A percentile compares a stretch with the other conserved stretches of the same genome.
Conservation (phyloP, 176 grass and related monocot species). For the Alloteropsis semialata region DNA sequence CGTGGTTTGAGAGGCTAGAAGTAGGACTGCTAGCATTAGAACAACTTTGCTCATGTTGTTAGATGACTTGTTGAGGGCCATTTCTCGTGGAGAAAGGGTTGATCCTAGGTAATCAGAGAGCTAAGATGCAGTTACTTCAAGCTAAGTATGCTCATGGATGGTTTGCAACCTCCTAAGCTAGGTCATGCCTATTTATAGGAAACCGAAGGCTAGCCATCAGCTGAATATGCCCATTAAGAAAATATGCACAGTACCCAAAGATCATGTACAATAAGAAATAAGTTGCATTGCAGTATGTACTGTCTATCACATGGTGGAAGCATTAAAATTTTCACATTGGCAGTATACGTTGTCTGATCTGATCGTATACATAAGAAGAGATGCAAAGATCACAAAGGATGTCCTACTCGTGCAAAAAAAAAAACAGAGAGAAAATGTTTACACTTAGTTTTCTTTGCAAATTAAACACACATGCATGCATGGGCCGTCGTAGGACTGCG, state of each 20-base stretch:
- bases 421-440: background rate
- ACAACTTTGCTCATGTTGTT: background rate
- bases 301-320: background rate
- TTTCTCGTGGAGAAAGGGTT: background rate
- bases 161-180: background rate
- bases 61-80: conserved; percentile 9
- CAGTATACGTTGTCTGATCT: background rate
- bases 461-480: background rate
- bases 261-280: background rate
- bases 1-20: conserved; percentile 5
- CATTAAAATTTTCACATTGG: background rate
- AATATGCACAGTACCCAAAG: background rate
- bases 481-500: background rate
- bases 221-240: background rate
- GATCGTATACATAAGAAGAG: background rate
- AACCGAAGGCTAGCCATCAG: background rate
- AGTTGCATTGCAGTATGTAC: background rate
- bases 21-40: background rate
- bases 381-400: background rate
- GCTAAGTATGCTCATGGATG: background rate
- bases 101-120: background rate
- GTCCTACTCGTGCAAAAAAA: too few relatives aligned
- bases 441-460: background rate
- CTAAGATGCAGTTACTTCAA: background rate
- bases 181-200: conserved; percentile 30